Base-by-base conservation (phyloP, 192 early-diverging fungal genomes). In the Backusella tuberculispora region DNA sequence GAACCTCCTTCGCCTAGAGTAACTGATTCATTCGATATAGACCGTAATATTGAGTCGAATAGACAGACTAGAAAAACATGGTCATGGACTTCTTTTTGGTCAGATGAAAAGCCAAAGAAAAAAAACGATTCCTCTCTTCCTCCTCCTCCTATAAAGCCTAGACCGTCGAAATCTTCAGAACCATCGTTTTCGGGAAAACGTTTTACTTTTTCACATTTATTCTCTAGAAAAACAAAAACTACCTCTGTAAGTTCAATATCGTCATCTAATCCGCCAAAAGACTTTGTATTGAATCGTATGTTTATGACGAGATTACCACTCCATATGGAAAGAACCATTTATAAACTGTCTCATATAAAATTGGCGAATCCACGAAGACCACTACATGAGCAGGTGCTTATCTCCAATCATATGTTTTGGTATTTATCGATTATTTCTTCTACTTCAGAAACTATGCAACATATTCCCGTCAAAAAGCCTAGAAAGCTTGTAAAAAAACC, bases 401-500 rank as follows among this genome's bases (percentile, higher is more conserved):
- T 93, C 44, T 91, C 92, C 13, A 93, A 93, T 63, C 88, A 91
- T 85, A 90, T 93, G 88, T 92, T 93, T 77, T 93, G 92, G 92
- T 93, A 93, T 78, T 78, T 92, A 65, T 89, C 89, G 24, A 83
- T 92, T 14, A 91, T 92, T 69, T 60, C 53, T 19, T 60, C 53
- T 24, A 26, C 53, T 26, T 60, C 21, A 4, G 53, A 60, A 24
- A 12, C 3, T 4, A 21, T 24, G 8, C 53, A 60, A 10, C 53
- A 19, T 4, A 9, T 26, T 13, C 53, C 24, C 26, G 53, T 29
- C 21, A 60, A 60, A 5, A 60, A 12, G 9, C 53, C 53, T 34
- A 34, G 29, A 34, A 34, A 34, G 29, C 29, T 34, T 34, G 53
- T 29, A 19, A 60, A 60, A 5, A 60, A 12, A 9, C 53, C 53